phyloP scores from a whole-genome alignment of 2,329 filamentous ascomycete genomes.

The Biscogniauxia sp. region DNA sequence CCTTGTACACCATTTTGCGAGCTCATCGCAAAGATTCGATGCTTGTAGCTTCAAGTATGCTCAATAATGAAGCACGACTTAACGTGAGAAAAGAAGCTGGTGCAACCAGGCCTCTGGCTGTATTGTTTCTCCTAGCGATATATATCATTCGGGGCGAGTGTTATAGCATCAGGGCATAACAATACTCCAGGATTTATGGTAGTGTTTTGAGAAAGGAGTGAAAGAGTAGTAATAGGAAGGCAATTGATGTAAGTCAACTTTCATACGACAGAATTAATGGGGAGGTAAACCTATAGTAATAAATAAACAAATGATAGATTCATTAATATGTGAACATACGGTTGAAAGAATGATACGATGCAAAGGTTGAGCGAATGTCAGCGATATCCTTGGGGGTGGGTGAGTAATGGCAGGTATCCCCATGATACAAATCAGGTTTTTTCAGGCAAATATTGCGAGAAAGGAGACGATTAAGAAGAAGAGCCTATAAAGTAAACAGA shows the following conservation, averaged over 20 bases:
- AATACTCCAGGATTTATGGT: neutral
- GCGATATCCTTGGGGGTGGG: neutral
- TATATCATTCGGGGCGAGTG: neutral
- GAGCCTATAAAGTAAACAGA: neutral
- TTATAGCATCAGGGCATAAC: neutral
- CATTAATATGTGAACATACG: neutral
- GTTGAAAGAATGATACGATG: neutral
- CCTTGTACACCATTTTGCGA: neutral
- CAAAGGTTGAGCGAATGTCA: neutral
- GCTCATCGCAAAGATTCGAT: neutral
- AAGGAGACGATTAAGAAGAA: neutral
- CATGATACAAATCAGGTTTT: neutral
- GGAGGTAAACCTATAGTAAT: neutral
- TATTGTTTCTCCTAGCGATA: neutral
- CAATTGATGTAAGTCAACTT: neutral
- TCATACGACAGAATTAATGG: neutral
- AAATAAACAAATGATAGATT: neutral
- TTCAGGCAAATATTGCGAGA: neutral
- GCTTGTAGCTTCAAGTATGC: neutral
- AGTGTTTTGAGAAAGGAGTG: neutral
- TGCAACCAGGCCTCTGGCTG: no score
- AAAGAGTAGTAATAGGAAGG: neutral
- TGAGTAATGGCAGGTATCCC: neutral
- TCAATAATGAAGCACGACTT: neutral
- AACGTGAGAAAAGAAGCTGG: no score